These are phyloP conservation scores for Yamadazyma epiphylla DNA, from an alignment of 1,139 yeast species.

Conservation along the genomic window DNA sequence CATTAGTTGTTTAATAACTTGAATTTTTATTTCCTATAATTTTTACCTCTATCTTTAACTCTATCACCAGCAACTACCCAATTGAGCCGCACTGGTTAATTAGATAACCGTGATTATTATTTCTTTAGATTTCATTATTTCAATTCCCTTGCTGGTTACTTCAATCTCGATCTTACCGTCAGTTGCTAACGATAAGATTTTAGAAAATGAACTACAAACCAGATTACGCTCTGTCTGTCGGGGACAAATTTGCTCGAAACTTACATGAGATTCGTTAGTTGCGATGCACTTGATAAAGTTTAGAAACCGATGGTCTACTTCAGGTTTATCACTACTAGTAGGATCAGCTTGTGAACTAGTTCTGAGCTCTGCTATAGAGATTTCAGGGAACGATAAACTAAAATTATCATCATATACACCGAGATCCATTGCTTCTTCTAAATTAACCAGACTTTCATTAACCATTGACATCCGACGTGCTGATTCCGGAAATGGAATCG, in stretches of 20 bases:
- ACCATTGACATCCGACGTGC: background rate
- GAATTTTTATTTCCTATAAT: too few species aligned
- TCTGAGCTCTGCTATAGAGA: conserved; percentile 16
- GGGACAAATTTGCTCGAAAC: conserved; percentile 11
- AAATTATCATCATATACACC: conserved; percentile 7
- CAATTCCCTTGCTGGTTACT: conserved; percentile 2
- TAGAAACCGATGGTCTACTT: conserved; percentile 12
- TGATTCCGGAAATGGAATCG: conserved; percentile 1
- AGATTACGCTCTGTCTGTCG: conserved; percentile 14
- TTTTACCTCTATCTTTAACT: background rate
- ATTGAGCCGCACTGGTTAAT: too few species aligned
- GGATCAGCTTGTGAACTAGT: conserved; percentile 13
- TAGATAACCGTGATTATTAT: too few species aligned
- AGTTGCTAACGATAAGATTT: conserved; percentile 35
- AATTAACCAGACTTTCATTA: background rate
- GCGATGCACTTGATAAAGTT: conserved; percentile 6
- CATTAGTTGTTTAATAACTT: conserved; percentile 1
- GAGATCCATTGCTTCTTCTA: conserved; percentile 1
- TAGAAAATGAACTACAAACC: conserved; percentile 38
- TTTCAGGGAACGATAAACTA: conserved; percentile 14
- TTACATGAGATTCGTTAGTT: background rate
- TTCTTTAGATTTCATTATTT: conserved; percentile 1
- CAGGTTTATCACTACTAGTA: background rate
- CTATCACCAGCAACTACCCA: too few species aligned
- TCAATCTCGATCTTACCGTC: conserved; percentile 7